phyloP scores from a whole-genome alignment of 2,329 filamentous ascomycete species.

The Aspergillus caelatus region DNA sequence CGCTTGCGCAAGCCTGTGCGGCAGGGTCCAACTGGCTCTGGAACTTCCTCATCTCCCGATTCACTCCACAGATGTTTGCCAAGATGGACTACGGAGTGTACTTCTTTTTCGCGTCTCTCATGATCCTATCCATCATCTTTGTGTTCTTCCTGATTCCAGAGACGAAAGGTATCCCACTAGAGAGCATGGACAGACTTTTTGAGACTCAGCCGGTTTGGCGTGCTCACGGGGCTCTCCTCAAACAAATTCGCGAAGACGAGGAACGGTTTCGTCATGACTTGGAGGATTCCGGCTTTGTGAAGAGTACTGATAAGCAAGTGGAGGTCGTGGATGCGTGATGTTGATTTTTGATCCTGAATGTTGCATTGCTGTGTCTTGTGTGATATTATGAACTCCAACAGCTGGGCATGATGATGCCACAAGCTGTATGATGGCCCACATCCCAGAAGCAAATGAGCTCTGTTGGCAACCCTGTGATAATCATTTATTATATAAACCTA shows the following conservation, averaged over 20 bases:
- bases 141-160: constrained; percentile 65
- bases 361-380: background rate
- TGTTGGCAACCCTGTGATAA: background rate
- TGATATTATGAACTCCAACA: background rate
- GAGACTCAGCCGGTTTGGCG: constrained; percentile 39
- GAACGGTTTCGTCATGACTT: constrained; percentile 34
- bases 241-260: constrained; percentile 38
- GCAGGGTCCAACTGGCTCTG: constrained; percentile 42
- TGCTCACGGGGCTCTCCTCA: constrained; percentile 38
- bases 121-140: constrained; percentile 60
- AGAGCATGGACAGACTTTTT: constrained; percentile 66
- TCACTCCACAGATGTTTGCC: constrained; percentile 49
- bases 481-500: background rate
- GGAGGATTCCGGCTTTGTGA: constrained; percentile 19
- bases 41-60: constrained; percentile 42
- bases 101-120: constrained; percentile 67
- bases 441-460: background rate
- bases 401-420: background rate
- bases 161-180: constrained; percentile 67
- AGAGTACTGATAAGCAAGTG: constrained; percentile 15
- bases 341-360: background rate
- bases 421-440: background rate
- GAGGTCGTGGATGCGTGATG: constrained; percentile 13
- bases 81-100: constrained; percentile 61
- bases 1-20: constrained; percentile 72